These are phyloP conservation scores for Camelina laxa DNA, from an alignment of 345 rosid genomes.

Conservation along the genomic window DNA sequence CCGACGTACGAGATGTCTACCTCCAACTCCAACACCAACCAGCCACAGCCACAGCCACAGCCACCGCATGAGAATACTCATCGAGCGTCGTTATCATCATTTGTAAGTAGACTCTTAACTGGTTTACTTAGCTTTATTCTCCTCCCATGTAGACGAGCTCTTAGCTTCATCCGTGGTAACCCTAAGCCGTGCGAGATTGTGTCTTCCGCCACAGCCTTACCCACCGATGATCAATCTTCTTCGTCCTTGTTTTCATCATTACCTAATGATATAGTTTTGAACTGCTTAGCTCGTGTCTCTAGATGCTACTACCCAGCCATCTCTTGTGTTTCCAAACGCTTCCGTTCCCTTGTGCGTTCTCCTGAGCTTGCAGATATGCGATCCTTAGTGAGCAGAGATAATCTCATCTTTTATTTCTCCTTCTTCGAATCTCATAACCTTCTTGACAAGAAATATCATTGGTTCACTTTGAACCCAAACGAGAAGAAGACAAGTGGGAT, in stretches of 20 bases:
- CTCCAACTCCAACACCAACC: neutral
- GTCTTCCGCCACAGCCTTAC: no score
- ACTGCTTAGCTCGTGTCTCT: conserved; percentile 63
- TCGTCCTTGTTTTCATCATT: conserved; percentile 29
- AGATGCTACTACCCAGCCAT: conserved; percentile 56
- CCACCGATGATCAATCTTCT: neutral
- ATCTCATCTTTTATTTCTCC: conserved; percentile 51
- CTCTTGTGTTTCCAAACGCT: conserved; percentile 56
- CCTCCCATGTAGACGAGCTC: neutral
- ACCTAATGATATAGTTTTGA: conserved; percentile 63
- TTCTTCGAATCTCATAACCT: conserved; percentile 17
- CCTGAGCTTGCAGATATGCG: conserved; percentile 59
- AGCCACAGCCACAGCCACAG: neutral
- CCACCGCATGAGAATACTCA: neutral
- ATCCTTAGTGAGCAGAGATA: conserved; percentile 48
- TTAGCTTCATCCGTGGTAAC: neutral
- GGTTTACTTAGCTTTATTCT: neutral
- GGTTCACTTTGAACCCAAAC: conserved; percentile 3
- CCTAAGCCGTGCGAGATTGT: neutral
- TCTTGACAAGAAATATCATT: neutral
- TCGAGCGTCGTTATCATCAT: neutral
- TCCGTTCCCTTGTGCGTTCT: conserved; percentile 58
- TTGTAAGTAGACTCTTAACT: neutral
- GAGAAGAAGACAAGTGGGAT: neutral
- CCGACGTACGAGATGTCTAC: neutral